Percentiles rank a stretch among this genome's conserved stretches.
phyloP scores from a whole-genome alignment of 768 basidiomycete species.

The Termitomyces sp. region DNA sequence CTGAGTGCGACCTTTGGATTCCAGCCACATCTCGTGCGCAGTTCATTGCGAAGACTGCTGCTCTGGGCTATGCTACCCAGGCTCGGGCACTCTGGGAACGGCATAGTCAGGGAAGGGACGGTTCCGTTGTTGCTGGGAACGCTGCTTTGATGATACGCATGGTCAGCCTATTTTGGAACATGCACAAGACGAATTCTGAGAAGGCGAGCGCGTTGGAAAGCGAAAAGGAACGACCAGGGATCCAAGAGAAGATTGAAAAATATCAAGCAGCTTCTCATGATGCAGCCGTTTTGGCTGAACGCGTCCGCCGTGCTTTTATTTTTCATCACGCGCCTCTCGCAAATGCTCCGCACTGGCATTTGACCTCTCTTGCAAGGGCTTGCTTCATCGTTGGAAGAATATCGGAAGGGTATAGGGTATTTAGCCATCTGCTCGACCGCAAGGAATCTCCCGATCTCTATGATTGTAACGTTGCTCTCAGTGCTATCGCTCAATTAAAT shows the following conservation, averaged over 20 bases:
- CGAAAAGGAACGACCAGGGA: not conserved
- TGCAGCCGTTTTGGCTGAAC: slow-evolving; percentile 34
- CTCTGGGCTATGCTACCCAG: slow-evolving; percentile 38
- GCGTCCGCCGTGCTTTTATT: slow-evolving; percentile 39
- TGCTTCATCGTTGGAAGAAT: slow-evolving; percentile 51
- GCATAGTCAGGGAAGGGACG: slow-evolving; percentile 39
- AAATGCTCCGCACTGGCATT: slow-evolving; percentile 38
- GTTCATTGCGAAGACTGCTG: slow-evolving; percentile 44
- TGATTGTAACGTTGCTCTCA: slow-evolving; percentile 62
- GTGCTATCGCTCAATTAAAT: slow-evolving; percentile 43
- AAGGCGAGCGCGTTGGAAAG: not conserved
- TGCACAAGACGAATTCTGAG: slow-evolving; percentile 15
- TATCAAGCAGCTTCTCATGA: slow-evolving; percentile 17
- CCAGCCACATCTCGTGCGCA: slow-evolving; percentile 38
- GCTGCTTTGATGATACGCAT: slow-evolving; percentile 42
- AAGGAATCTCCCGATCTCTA: slow-evolving; percentile 52
- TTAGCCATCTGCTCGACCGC: slow-evolving; percentile 42
- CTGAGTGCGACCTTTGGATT: slow-evolving; percentile 33
- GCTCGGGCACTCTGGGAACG: slow-evolving; percentile 56
- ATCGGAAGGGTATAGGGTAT: slow-evolving; percentile 38
- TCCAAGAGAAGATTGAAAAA: slow-evolving; percentile 3
- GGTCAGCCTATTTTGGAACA: slow-evolving; percentile 38
- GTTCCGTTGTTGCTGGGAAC: slow-evolving; percentile 35
- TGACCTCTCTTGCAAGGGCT: slow-evolving; percentile 61
- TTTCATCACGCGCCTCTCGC: slow-evolving; percentile 39